These are phyloP conservation scores for Coprinopsis marcescibilis DNA, from an alignment of 768 basidiomycete species.

Conservation along the genomic window DNA sequence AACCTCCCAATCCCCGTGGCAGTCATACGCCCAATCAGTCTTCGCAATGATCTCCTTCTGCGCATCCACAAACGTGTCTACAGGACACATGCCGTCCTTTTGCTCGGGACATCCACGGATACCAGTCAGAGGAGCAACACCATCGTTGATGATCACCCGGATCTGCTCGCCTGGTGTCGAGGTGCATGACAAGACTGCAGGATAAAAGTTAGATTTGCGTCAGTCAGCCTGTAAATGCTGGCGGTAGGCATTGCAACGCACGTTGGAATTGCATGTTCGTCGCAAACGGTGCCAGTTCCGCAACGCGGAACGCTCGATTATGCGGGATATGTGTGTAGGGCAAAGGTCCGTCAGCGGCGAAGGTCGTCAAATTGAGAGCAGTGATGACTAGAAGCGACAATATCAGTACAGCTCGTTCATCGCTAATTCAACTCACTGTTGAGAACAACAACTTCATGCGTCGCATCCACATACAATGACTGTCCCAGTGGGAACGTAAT, in stretches of 20 bases:
- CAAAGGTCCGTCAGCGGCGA: conserved; percentile 69
- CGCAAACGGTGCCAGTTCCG: conserved; percentile 81
- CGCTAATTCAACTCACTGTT: conserved; percentile 45
- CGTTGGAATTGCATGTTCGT: conserved; percentile 88
- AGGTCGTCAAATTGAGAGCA: conserved; percentile 74
- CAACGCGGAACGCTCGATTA: conserved; percentile 62
- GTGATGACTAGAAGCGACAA: conserved; percentile 54
- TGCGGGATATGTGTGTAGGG: conserved; percentile 66
- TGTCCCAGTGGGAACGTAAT: conserved; percentile 69
- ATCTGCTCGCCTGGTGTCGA: conserved; percentile 53
- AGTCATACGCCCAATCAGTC: conserved; percentile 74
- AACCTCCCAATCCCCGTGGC: conserved; percentile 70
- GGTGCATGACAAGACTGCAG: conserved; percentile 57
- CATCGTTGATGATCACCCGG: conserved; percentile 85
- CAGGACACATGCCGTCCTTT: conserved; percentile 71
- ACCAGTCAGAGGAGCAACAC: conserved; percentile 72
- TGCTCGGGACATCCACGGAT: conserved; percentile 69
- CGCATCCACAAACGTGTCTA: conserved; percentile 64
- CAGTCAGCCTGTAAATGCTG: background rate
- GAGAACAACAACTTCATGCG: conserved; percentile 89
- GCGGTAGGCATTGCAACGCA: conserved; percentile 27
- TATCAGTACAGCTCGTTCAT: background rate
- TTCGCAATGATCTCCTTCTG: conserved; percentile 59
- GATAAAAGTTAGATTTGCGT: conserved; percentile 13
- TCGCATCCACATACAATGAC: conserved; percentile 80